A percentile compares a stretch with the other conserved stretches of the same genome.
These are phyloP conservation scores for Corymbia citriodora DNA, from an alignment of 441 rosid genomes.

Conservation along the genomic window DNA sequence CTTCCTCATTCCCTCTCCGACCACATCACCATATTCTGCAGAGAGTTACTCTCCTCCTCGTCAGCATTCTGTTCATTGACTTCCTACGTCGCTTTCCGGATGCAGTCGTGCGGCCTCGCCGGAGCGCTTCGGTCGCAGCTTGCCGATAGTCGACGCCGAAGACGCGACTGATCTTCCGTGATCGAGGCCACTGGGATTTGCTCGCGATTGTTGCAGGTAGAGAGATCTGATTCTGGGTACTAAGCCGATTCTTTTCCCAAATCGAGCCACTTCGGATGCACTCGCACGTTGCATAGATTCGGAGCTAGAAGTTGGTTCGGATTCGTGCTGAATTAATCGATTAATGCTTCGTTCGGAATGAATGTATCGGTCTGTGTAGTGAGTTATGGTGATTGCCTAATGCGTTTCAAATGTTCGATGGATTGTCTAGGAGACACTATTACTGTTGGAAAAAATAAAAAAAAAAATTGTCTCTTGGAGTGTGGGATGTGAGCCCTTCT, in stretches of 20 bases:
- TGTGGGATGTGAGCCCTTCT: not conserved
- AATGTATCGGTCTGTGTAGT: not conserved
- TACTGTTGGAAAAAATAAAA: not conserved
- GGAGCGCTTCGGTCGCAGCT: not conserved
- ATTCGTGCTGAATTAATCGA: not conserved
- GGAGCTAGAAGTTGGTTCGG: not conserved
- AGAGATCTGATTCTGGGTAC: not conserved
- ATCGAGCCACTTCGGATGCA: not conserved
- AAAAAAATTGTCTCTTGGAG: not conserved
- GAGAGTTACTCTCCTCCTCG: not conserved
- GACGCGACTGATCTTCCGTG: not conserved
- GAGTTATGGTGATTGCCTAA: not conserved
- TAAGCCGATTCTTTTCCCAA: not conserved
- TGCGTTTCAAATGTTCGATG: not conserved
- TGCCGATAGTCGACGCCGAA: not conserved
- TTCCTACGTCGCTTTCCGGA: not conserved
- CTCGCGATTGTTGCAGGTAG: not conserved
- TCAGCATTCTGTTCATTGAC: not conserved
- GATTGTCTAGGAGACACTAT: not conserved
- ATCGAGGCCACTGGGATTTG: not conserved
- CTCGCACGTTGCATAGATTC: not conserved
- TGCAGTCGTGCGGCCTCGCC: not conserved
- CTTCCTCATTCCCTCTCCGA: not conserved
- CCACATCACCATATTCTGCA: not conserved
- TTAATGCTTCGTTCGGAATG: not conserved